Percentiles rank a stretch among this genome's conserved stretches.
These are phyloP conservation scores for Amaranthus cruentus DNA, from an alignment of 148 eudicot species.

Conservation along the genomic window DNA sequence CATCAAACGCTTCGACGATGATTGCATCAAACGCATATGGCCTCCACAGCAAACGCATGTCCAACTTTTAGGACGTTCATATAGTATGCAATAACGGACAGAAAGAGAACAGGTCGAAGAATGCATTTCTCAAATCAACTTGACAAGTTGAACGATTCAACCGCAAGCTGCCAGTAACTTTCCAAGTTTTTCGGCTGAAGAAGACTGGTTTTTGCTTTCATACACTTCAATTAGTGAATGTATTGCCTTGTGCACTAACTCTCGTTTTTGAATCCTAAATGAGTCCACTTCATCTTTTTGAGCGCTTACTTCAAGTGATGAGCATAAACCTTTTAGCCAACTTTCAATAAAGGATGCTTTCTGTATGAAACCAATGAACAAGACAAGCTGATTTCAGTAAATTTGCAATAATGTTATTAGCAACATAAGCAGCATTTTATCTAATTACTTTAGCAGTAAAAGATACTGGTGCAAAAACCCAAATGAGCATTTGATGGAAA, in stretches of 20 bases:
- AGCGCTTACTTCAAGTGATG: constrained; percentile 40
- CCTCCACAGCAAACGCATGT: not conserved
- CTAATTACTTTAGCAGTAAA: no score
- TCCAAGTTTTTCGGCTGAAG: constrained; percentile 25
- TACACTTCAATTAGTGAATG: constrained; percentile 52
- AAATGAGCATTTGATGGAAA: no score
- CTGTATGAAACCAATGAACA: constrained; percentile 32
- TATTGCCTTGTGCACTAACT: constrained; percentile 47
- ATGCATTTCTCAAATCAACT: not conserved
- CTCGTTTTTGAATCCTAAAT: constrained; percentile 42
- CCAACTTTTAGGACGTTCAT: not conserved
- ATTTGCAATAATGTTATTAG: not conserved
- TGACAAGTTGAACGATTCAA: not conserved
- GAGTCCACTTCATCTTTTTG: constrained; percentile 33
- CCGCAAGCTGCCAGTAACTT: constrained; percentile 20
- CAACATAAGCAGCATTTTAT: not conserved
- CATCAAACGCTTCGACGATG: not conserved
- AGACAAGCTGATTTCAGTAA: not conserved
- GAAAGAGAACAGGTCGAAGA: not conserved
- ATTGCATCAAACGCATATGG: not conserved
- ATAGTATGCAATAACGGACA: not conserved
- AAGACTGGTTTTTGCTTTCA: constrained; percentile 44
- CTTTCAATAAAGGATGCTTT: constrained; percentile 73
- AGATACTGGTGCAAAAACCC: no score
- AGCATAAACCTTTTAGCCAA: constrained; percentile 56